Base-by-base conservation (phyloP, 768 basidiomycete genomes). In the Mycena capillaripes region DNA sequence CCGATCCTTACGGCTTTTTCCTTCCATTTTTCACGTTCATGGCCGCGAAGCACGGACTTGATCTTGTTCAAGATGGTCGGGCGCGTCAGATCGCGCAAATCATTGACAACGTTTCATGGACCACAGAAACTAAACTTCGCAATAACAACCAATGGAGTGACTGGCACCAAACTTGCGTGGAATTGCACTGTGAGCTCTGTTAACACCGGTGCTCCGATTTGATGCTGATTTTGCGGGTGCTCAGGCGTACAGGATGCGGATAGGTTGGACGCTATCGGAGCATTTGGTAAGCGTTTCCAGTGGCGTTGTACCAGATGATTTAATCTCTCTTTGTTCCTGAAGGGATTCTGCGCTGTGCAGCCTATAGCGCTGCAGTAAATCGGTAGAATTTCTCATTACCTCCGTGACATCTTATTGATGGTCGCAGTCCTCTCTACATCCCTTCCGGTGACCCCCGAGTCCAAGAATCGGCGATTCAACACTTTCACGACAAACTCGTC, bases 401-500 rank as follows among this genome's bases (percentile, higher is more conserved):
- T 32, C 12, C 27, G 32, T 21, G 0, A 36, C 12, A 2, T 52
- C 34, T 4, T 12, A 23, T n/a, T 59, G 29, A 56, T 17, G 67
- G 34, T 27, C 52, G 16, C 64, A 88, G 87, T 21, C 80, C 86
- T 25, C 82, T 88, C 25, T 83, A 89, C 78, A 81, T 85, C 61
- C 89, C 90, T 4, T 67, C 83, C 55, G 87, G 83, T 48, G 86
- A 91, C 75, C 81, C 87, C 58, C 83, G 81, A 19, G 76, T 80
- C 25, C 77, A 81, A 5, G 76, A 81, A 30, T 90, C 91, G 0
- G 91, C 94, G 6, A 90, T 96, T 30, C 88, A 90, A 68, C 96
- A 97, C 78, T 97, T 97, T 78, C 83, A 95, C 75, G 94, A 96
- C 76, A 97, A 97, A 81, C 86, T 97, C 38, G 80, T 97, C 30